phyloP scores from a whole-genome alignment of 164 flowering plant species.

The Tinospora cordifolia region DNA sequence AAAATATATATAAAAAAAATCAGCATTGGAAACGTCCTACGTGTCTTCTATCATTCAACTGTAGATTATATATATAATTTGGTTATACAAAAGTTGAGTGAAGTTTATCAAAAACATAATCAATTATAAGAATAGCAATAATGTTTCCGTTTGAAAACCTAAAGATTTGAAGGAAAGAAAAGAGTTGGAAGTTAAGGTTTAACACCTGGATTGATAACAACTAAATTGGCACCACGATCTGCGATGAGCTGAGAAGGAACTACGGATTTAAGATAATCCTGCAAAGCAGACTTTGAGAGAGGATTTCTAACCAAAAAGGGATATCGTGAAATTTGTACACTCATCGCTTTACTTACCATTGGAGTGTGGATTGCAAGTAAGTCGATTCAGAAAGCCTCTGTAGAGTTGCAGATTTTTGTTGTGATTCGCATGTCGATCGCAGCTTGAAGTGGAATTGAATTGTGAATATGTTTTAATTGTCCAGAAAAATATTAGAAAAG shows the following conservation, averaged over 20 bases:
- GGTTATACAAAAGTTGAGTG: too few relatives aligned
- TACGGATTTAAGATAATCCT: constrained; percentile 80
- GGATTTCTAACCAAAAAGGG: background rate
- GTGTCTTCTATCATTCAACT: too few relatives aligned
- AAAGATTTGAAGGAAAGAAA: background rate
- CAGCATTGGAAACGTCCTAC: too few relatives aligned
- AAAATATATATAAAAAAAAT: too few relatives aligned
- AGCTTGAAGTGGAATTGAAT: too few relatives aligned
- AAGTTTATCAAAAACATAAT: too few relatives aligned
- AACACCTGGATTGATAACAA: constrained; percentile 86
- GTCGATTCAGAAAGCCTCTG: background rate
- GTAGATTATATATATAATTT: too few relatives aligned
- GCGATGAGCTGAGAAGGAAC: constrained; percentile 81
- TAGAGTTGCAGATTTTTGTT: too few relatives aligned
- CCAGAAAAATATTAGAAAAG: too few relatives aligned
- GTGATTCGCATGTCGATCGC: too few relatives aligned
- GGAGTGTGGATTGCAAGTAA: background rate
- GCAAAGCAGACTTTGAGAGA: constrained; percentile 9
- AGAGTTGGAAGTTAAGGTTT: constrained; percentile 7
- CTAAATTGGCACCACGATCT: constrained; percentile 82
- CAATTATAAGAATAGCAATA: background rate
- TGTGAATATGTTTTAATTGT: too few relatives aligned
- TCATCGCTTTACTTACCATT: background rate
- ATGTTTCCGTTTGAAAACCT: background rate
- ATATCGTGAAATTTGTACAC: background rate